Evolutionary conservation across 2,329 filamentous ascomycete species (phyloP).

Genomic region (Celoporthe dispersa): DNA sequence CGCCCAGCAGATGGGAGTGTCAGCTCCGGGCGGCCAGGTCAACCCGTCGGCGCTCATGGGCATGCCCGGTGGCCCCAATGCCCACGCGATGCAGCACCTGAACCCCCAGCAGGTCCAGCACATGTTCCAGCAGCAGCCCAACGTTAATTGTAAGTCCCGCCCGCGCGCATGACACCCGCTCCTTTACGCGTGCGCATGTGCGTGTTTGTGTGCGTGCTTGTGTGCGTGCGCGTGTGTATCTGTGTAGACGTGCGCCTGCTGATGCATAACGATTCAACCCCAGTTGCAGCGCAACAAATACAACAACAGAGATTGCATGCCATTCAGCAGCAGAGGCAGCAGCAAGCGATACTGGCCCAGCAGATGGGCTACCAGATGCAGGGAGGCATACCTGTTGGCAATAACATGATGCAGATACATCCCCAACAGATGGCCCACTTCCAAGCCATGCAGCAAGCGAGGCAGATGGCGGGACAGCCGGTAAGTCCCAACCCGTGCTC

Average conservation of each 20-base stretch:
- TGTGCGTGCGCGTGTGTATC: background rate
- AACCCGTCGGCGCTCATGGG: slow-evolving; percentile 77
- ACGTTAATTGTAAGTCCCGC: slow-evolving; percentile 40
- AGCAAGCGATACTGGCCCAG: slow-evolving; percentile 59
- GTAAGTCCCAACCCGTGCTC: slow-evolving; percentile 1
- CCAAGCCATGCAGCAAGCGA: slow-evolving; percentile 36
- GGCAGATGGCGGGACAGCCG: slow-evolving; percentile 30
- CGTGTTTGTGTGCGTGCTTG: no score
- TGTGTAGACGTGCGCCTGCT: background rate
- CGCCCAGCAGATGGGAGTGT: slow-evolving; percentile 70
- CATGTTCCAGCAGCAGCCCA: slow-evolving; percentile 60
- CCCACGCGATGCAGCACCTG: slow-evolving; percentile 74
- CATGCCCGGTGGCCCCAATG: slow-evolving; percentile 74
- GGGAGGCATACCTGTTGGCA: slow-evolving; percentile 57
- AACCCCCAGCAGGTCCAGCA: slow-evolving; percentile 61
- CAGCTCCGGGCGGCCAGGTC: slow-evolving; percentile 72
- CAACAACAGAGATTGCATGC: slow-evolving; percentile 59
- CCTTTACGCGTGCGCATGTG: background rate
- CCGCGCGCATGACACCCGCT: slow-evolving; percentile 21
- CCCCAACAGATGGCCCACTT: slow-evolving; percentile 43
- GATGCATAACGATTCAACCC: background rate
- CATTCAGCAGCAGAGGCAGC: slow-evolving; percentile 56
- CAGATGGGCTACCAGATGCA: slow-evolving; percentile 54
- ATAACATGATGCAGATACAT: slow-evolving; percentile 45
- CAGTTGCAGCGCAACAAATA: slow-evolving; percentile 45